Conservation (phyloP, 176 grass and related monocot genomes). For the Alopecurus myosuroides region DNA sequence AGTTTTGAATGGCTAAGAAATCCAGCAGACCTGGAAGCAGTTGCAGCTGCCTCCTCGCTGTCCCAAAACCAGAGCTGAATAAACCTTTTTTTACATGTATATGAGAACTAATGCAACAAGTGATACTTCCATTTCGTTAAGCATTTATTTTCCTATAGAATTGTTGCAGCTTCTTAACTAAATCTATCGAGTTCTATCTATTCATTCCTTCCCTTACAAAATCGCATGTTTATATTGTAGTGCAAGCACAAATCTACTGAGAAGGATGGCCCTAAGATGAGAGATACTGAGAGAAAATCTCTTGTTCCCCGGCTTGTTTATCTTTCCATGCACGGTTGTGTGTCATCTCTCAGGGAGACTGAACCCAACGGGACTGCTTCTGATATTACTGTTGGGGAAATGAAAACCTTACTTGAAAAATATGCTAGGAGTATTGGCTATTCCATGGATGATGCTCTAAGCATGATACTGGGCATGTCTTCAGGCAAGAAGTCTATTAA, state of each 20-base stretch:
- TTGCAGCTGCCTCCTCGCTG: background rate
- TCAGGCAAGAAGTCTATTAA: slow-evolving; percentile 70
- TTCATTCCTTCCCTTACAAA: background rate
- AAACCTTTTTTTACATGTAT: background rate
- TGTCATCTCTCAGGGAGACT: slow-evolving; percentile 40
- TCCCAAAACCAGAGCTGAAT: background rate
- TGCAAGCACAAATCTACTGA: slow-evolving; percentile 48
- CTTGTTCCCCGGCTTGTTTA: slow-evolving; percentile 82
- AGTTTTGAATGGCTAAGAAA: background rate
- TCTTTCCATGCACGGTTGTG: slow-evolving; percentile 58
- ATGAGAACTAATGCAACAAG: background rate
- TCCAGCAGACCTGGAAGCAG: background rate
- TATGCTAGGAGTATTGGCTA: slow-evolving; percentile 86
- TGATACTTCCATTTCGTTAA: background rate
- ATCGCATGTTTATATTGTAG: slow-evolving; percentile 34
- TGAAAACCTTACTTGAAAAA: slow-evolving; percentile 74
- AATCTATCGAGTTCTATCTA: background rate
- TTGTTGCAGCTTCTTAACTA: background rate
- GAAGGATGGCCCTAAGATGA: slow-evolving; percentile 39
- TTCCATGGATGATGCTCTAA: slow-evolving; percentile 84
- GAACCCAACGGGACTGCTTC: slow-evolving; percentile 46
- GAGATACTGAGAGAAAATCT: slow-evolving; percentile 67
- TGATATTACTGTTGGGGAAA: slow-evolving; percentile 47
- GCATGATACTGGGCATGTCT: slow-evolving; percentile 53
- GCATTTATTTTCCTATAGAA: background rate